Evolutionary conservation across 768 basidiomycete species (phyloP), one percentile per base, ranked within the genome.

Genomic region (Crepidotus variabilis): DNA sequence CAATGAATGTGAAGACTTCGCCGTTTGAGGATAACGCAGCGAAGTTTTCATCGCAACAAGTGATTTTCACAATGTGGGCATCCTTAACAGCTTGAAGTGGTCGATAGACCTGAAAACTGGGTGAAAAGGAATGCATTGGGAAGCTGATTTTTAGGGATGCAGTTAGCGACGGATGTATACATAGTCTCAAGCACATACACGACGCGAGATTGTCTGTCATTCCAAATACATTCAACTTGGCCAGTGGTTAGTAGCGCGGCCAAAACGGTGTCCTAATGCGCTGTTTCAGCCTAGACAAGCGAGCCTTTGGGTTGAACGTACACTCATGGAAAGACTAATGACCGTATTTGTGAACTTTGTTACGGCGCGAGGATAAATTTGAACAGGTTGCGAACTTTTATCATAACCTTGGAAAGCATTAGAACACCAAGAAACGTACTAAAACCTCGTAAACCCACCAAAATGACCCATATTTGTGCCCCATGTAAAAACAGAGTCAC

Each of bases 381-480:
- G 94, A 1, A 90, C 74, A 0, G 90, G 86, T 55, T 88, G 89
- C 1, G 87, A 75, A 14, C 73, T 70, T 66, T 83, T 89, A 59
- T 92, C 88, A 61, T 94, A 94, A 1, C 92, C 90, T 90, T 50
- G 6, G 47, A 7, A 52, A 23, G 51, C 10, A 50, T 47, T 32
- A 52, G 32, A 60, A 28, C 7, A 45, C 16, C 20, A 8, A 13
- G 28, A 28, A 28, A 8, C n/a, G 28, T 28, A 8, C 3, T 28
- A 8, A 20, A 56, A 10, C 8, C 35, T 33, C 21, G 18, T 47
- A 51, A 22, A 65, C 78, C 52, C 58, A 85, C 94, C 95, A 2
- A 98, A 78, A 68, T 99, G 97, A 0, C 97, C 97, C 43, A 79
- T 81, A 69, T 98, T 97, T 22, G 88, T 91, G 0, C 97, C 97